phyloP scores from a whole-genome alignment of 1,284 basidiomycete species.

The Veloporphyrellus conicus region DNA sequence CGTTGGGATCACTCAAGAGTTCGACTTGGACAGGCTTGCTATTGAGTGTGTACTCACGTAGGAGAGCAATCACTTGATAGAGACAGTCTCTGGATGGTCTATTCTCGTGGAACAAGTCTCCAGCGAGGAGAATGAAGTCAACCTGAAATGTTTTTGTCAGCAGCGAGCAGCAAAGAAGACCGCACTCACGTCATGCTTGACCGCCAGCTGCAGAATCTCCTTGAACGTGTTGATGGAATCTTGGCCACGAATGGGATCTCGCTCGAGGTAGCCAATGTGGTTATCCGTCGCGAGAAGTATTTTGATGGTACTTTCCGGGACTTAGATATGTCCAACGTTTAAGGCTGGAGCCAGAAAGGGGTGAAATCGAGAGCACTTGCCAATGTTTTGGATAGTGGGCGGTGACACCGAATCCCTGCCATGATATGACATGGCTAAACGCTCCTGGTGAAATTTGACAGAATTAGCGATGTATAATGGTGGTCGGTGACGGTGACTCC shows the following conservation, averaged over 20 bases:
- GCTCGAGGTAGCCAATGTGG: slow-evolving; percentile 92
- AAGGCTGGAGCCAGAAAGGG: neutral
- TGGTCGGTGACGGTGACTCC: neutral
- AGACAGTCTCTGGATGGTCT: slow-evolving; percentile 87
- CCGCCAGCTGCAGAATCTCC: slow-evolving; percentile 89
- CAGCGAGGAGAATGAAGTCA: slow-evolving; percentile 90
- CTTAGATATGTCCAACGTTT: slow-evolving; percentile 32
- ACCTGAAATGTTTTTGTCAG: slow-evolving; percentile 50
- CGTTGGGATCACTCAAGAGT: slow-evolving; percentile 86
- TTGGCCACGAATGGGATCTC: slow-evolving; percentile 90
- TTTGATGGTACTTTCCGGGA: slow-evolving; percentile 64
- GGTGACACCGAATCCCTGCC: slow-evolving; percentile 25
- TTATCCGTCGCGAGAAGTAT: slow-evolving; percentile 93
- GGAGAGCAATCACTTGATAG: slow-evolving; percentile 82
- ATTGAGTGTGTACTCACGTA: slow-evolving; percentile 88
- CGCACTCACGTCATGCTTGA: slow-evolving; percentile 73
- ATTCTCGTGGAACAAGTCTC: slow-evolving; percentile 98
- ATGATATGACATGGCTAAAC: slow-evolving; percentile 24
- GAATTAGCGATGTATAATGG: neutral
- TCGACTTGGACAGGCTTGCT: slow-evolving; percentile 87
- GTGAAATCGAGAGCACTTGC: slow-evolving; percentile 30
- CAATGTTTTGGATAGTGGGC: slow-evolving; percentile 36
- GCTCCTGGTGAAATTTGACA: neutral
- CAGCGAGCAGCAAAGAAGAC: neutral
- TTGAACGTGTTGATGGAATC: slow-evolving; percentile 95